phyloP scores from a whole-genome alignment of 164 flowering plant genomes.

The Warburgia ugandensis region DNA sequence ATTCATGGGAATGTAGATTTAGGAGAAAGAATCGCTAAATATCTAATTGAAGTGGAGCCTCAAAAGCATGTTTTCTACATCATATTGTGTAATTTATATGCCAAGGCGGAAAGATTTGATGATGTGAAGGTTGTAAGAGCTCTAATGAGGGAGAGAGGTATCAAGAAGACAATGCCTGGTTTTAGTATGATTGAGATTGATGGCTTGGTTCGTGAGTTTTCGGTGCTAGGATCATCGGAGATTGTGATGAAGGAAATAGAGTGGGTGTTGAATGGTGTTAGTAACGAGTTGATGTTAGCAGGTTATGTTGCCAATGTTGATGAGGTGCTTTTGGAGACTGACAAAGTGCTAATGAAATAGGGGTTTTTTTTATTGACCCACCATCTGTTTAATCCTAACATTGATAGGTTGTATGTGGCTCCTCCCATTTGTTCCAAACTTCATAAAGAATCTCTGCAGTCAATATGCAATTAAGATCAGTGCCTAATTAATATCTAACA shows the following conservation, averaged over 20 bases:
- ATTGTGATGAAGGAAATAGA: conserved; percentile 30
- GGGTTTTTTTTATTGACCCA: background rate
- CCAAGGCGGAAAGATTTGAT: conserved; percentile 46
- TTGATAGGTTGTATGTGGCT: no score
- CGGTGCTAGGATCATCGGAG: conserved; percentile 39
- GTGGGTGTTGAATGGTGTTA: conserved; percentile 26
- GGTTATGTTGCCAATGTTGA: conserved; percentile 4
- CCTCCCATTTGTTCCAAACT: no score
- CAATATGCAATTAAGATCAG: no score
- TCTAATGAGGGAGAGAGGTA: conserved; percentile 47
- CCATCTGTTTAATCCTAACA: no score
- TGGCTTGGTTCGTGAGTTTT: conserved; percentile 56
- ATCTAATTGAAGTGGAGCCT: conserved; percentile 54
- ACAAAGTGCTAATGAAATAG: background rate
- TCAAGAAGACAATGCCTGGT: conserved; percentile 56
- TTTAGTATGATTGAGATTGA: conserved; percentile 65
- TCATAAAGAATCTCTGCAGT: no score
- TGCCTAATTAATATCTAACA: no score
- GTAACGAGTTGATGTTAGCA: conserved; percentile 18
- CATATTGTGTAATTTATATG: conserved; percentile 58
- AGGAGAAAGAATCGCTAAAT: conserved; percentile 50
- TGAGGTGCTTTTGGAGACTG: conserved; percentile 3
- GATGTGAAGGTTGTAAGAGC: conserved; percentile 41
- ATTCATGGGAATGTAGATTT: conserved; percentile 62
- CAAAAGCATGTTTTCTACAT: conserved; percentile 63